A percentile compares a stretch with the other conserved stretches of the same genome.
Conservation (phyloP, 2,329 filamentous ascomycete species). For the Neurospora crassa region DNA sequence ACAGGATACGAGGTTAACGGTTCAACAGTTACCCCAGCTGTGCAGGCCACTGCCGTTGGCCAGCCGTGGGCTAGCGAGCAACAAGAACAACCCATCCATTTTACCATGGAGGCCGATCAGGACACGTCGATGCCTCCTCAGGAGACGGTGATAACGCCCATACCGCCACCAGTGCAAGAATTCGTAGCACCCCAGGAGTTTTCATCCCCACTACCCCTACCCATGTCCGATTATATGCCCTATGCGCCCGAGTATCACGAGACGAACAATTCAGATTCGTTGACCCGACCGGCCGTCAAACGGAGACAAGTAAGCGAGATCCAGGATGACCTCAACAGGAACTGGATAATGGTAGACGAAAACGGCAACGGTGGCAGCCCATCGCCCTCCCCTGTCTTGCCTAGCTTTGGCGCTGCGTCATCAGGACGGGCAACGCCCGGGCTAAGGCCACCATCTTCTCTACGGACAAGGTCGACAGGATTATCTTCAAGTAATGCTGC, state of each 20-base stretch:
- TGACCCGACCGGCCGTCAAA: slow-evolving; percentile 39
- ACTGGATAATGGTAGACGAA: slow-evolving; percentile 61
- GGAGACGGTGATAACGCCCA: slow-evolving; percentile 4
- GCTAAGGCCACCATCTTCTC: background rate
- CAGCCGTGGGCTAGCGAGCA: slow-evolving; percentile 21
- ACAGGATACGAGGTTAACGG: slow-evolving; percentile 52
- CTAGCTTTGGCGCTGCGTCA: background rate
- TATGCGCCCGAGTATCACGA: slow-evolving; percentile 24
- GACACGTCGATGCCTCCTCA: background rate
- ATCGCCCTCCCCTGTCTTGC: slow-evolving; percentile 26
- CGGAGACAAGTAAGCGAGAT: slow-evolving; percentile 42
- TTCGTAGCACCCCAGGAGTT: slow-evolving; percentile 19
- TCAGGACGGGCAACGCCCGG: slow-evolving; percentile 49
- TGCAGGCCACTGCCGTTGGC: slow-evolving; percentile 5
- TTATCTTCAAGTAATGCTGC: background rate
- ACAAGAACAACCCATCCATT: slow-evolving; percentile 4
- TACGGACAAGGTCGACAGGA: slow-evolving; percentile 18
- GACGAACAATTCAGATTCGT: slow-evolving; percentile 27
- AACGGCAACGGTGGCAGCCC: slow-evolving; percentile 24
- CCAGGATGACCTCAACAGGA: slow-evolving; percentile 49
- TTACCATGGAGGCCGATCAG: background rate
- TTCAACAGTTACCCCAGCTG: slow-evolving; percentile 15
- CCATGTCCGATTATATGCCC: slow-evolving; percentile 22
- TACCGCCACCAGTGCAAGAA: slow-evolving; percentile 9
- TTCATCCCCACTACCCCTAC: background rate